Base-by-base conservation (phyloP, 306 rosid species). In the Fragaria ananassa region DNA sequence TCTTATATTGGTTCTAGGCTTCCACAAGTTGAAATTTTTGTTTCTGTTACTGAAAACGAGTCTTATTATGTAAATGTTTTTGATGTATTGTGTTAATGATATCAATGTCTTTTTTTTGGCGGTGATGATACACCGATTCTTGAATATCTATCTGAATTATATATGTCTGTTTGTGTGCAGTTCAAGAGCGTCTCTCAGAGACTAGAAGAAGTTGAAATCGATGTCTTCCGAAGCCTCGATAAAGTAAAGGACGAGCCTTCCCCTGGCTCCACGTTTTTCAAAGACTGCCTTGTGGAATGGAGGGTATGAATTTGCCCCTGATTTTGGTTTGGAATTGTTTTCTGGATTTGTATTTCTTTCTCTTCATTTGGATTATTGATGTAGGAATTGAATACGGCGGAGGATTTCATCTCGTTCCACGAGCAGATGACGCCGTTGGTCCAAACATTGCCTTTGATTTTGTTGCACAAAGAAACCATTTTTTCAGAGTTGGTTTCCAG, bases 361-460 rank as follows among this genome's bases (percentile, higher is more conserved):
- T 14, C 34, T 49, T 27, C 39, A 8, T 44, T 31, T 62, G 49
- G 39, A n/a, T 62, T 51, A 65, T 47, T 1, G 37, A 71, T 65
- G n/a, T 78, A 94, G 98, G 98, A 94, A 81, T 74, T 90, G 87
- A 94, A 90, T 79, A 94, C 98, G 0, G 93, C 98, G 0, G 97
- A 85, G 83, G 98, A 92, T 84, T 94, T 94, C 65, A 94, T 94
- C 80, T 83, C 90, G 25, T 88, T 87, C 46, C 88, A 94, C 18
- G 98, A 90, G 81, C 90, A 88, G 68, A 82, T 88, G 68, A 63
- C 91, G 69, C 93, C 96, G 4, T 68, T 78, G 57, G 93, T 85
- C 39, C 97, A 89, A 83, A 87, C 97, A 75, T 76, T 92, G 75
- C 91, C 95, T 35, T 71, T 89, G 83, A 88, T 94, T 71, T 76